Conservation (phyloP, 495 filamentous ascomycete genomes). For the Xylaria curta region DNA sequence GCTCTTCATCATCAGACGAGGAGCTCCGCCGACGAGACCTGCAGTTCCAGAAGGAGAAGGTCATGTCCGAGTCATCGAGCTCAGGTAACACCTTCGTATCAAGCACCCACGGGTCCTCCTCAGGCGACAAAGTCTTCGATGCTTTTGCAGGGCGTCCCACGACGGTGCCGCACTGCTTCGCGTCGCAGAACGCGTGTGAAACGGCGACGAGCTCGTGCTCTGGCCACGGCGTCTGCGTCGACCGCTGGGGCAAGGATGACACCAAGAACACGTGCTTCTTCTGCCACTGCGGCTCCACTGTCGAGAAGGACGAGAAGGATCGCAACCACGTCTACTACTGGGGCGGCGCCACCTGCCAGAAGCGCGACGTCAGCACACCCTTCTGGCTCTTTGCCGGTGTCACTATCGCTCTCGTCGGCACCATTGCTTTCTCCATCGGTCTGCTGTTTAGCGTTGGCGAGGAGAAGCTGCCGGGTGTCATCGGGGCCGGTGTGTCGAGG, state of each 20-base stretch:
- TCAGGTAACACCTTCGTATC: conserved; percentile 29
- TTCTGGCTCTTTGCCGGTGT: conserved; percentile 86
- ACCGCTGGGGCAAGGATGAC: conserved; percentile 57
- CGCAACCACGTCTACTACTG: conserved; percentile 59
- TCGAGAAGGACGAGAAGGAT: conserved; percentile 50
- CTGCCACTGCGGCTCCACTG: conserved; percentile 70
- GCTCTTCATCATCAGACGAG: conserved; percentile 27
- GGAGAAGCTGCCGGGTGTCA: conserved; percentile 81
- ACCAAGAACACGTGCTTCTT: conserved; percentile 66
- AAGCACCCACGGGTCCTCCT: conserved; percentile 29
- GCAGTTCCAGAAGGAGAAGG: conserved; percentile 39
- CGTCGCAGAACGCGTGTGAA: conserved; percentile 64
- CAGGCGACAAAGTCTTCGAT: conserved; percentile 34
- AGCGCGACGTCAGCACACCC: conserved; percentile 83
- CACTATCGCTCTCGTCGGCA: conserved; percentile 65
- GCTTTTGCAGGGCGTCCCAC: conserved; percentile 33
- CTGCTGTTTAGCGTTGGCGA: conserved; percentile 80
- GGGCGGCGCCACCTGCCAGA: conserved; percentile 88
- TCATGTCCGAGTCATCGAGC: conserved; percentile 33
- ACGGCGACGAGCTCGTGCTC: conserved; percentile 73
- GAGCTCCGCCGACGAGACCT: conserved; percentile 47
- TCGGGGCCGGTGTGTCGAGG: conserved; percentile 81
- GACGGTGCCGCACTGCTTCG: conserved; percentile 65
- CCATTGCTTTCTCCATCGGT: conserved; percentile 70
- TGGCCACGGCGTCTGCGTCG: conserved; percentile 72